Base-by-base conservation (phyloP, 176 grass and related monocot genomes). In the Bothriochloa decipiens region DNA sequence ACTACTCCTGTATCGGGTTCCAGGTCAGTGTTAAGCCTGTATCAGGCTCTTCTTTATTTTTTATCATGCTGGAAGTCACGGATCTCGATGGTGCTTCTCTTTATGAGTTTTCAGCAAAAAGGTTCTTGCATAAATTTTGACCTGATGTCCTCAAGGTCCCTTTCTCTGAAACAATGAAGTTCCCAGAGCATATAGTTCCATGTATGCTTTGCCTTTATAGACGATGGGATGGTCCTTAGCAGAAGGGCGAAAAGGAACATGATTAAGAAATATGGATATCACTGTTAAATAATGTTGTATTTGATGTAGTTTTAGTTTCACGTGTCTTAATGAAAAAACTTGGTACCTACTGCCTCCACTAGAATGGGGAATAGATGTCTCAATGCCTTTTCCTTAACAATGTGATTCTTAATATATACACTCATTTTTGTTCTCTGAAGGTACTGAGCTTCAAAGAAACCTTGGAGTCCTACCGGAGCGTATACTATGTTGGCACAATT, bases 1-100 rank as follows among this genome's bases (percentile, higher is more conserved):
- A 99, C 88, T 99, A 99, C 73, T 99, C 96, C 28, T 99, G 96
- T 88, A 96, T 96, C 57, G 93, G 96, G 40, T 99, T 96, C 86
- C 91, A 89, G 93, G 96, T 99, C 39, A 96, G 84, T 74, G 82
- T 84, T 22, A 61, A 61, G 7, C 61, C 15, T 74, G 68, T 83
- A 33, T 63, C 78, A 72, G 57, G 70, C 40, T 80, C 28, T 78
- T 20, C 3, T 82, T 77, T 76, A 53, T 57, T 52, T 77, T 72
- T 6, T 40, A 69, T 33, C 45, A 63, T 62, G 50, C 52, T 49
- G 28, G 25, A 14, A 64, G 11, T 27, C 25, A 64, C 41, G 0
- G 17, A 79, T 73, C 33, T 63, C 5, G 14, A 39, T 82, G 20
- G 28, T 66, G 20, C 22, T 72, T 86, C 22, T 70, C 26, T 76